Evolutionary conservation across 2,329 filamentous ascomycete species (phyloP), one percentile per base, ranked within the genome.

Genomic region (Pochonia chlamydosporia): DNA sequence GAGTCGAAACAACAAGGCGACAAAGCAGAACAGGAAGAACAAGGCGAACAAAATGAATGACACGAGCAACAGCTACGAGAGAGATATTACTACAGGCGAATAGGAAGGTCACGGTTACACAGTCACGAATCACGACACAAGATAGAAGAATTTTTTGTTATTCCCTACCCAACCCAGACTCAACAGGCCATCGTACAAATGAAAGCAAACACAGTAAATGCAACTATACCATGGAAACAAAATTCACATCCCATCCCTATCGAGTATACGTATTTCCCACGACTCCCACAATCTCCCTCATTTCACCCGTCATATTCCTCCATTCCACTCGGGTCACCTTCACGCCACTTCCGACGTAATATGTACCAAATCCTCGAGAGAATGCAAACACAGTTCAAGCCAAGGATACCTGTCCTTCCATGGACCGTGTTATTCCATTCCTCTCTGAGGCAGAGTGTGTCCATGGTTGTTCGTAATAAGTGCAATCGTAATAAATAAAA

Each of bases 401-500:
- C 11, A 18, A 49, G 39, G 43, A 49, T 45, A 21, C 47, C 43
- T 45, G 47, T 42, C 47, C 47, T 54, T 37, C 45, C 46, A 30
- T 30, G 20, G 26, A 31, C 42, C 18, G 28, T 36, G 23, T 36
- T 20, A 47, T 52, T 25, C 42, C 43, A 23, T 31, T 39, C 16
- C 40, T 11, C 46, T 30, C 42, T 40, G 21, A 44, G 25, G 35
- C 33, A 31, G 43, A 37, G 11, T 40, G 39, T 44, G 31, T 48
- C 25, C 44, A 44, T 44, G n/a, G 31, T 40, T 44, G 49, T 53
- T 57, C 52, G 51, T 61, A 58, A 59, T 51, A 53, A 56, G 56
- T 57, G 52, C 51, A 56, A 61, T 63, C 59, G 60, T 63, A 57
- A 61, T 56, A 60, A 61, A 43, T 33, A 40, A 63, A 54, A 57